phyloP scores from a whole-genome alignment of 306 rosid species.

The Biancaea sappan region DNA sequence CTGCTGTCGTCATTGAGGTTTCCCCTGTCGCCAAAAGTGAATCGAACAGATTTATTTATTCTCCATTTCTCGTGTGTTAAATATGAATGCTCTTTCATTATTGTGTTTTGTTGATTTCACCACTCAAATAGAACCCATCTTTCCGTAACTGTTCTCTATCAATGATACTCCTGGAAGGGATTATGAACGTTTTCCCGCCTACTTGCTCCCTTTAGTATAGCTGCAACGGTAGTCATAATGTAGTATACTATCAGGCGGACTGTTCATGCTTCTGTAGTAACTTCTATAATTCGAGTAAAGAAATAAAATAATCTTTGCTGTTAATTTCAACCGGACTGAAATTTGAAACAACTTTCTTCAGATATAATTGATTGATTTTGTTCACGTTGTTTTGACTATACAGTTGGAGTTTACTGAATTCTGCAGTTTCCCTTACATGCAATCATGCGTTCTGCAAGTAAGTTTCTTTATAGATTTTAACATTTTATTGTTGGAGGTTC shows the following conservation, averaged over 20 bases:
- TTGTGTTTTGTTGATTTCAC: background rate
- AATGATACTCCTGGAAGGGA: background rate
- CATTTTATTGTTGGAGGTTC: too few relatives aligned
- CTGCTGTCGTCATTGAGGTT: background rate
- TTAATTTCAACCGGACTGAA: background rate
- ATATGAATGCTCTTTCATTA: background rate
- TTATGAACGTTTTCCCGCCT: background rate
- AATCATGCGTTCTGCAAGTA: constrained; percentile 95
- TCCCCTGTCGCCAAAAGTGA: constrained; percentile 10
- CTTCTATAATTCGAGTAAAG: background rate
- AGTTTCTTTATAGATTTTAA: background rate
- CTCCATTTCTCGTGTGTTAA: too few relatives aligned
- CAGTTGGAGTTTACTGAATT: constrained; percentile 68
- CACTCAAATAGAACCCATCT: background rate
- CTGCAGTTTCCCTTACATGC: constrained; percentile 78
- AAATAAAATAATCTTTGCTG: background rate
- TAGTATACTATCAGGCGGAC: background rate
- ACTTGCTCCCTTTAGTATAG: background rate
- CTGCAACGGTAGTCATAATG: background rate
- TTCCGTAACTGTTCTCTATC: background rate
- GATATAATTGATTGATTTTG: background rate
- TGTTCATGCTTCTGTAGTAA: background rate
- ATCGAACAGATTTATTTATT: background rate
- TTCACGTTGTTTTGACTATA: background rate
- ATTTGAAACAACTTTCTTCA: background rate